Percentiles rank a stretch among this genome's conserved stretches.
These are phyloP conservation scores for Cynanchum wilfordii DNA, from an alignment of 257 asterid genomes.

Conservation along the genomic window DNA sequence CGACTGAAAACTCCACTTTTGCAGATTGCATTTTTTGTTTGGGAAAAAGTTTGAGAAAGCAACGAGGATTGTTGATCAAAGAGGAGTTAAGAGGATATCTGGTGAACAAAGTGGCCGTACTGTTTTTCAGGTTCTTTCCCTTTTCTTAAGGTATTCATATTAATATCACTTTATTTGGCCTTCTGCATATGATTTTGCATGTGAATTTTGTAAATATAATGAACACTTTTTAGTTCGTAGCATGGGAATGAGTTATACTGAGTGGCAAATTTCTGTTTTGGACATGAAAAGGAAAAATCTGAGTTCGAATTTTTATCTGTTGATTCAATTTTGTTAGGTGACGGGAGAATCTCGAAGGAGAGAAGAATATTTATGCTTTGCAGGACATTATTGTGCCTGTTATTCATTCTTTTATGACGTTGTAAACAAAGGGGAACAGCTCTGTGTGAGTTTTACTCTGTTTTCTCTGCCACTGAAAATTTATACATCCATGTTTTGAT, in stretches of 20 bases:
- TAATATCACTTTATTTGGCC: too few relatives aligned
- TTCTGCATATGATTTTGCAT: background rate
- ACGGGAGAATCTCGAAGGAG: conserved; percentile 81
- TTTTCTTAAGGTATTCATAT: too few relatives aligned
- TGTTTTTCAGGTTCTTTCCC: conserved; percentile 54
- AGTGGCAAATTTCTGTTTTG: background rate
- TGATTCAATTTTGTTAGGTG: conserved; percentile 34
- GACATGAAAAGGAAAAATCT: background rate
- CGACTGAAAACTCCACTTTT: background rate
- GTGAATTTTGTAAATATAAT: background rate
- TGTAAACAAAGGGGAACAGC: conserved; percentile 89
- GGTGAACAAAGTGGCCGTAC: conserved; percentile 72
- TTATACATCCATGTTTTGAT: background rate
- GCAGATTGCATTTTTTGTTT: conserved; percentile 72
- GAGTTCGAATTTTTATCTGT: background rate
- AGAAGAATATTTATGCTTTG: conserved; percentile 82
- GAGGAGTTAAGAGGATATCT: conserved; percentile 71
- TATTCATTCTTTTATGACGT: conserved; percentile 90
- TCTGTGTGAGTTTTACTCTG: conserved; percentile 50
- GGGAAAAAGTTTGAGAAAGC: conserved; percentile 90
- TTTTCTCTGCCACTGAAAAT: background rate
- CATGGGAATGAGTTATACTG: too few relatives aligned
- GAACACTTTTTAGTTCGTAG: background rate
- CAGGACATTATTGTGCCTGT: conserved; percentile 72
- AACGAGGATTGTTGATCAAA: conserved; percentile 67